A percentile compares a stretch with the other conserved stretches of the same genome.
Evolutionary conservation across 208 protist species (phyloP).

Genomic region (Wallacemonas sp.): DNA sequence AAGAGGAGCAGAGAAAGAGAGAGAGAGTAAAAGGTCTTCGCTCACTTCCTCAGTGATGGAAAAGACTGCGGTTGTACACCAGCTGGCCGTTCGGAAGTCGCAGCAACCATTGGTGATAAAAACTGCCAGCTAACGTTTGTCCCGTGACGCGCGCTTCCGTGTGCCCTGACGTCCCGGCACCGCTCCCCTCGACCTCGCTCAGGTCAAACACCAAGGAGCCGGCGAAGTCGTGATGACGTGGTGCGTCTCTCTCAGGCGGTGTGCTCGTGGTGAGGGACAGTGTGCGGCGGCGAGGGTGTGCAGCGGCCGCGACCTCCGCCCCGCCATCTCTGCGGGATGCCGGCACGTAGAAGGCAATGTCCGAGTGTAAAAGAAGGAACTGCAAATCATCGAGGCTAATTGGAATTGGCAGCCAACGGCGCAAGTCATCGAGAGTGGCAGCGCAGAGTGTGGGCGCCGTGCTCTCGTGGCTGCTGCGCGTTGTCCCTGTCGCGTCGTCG

Average conservation of each 20-base stretch:
- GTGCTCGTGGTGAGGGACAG: neutral
- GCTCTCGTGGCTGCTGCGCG: too few relatives aligned
- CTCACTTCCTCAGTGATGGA: conserved; percentile 26
- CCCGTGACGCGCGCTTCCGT: neutral
- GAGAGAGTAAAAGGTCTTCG: neutral
- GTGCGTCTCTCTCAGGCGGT: neutral
- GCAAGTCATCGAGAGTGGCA: conserved; percentile 1
- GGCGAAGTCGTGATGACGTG: neutral
- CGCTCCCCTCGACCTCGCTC: neutral
- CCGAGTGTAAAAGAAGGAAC: conserved; percentile 29
- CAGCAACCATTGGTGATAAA: conserved; percentile 14
- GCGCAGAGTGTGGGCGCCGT: too few relatives aligned
- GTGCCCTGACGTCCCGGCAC: neutral
- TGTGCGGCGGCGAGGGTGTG: neutral
- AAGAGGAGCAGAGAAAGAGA: too few relatives aligned
- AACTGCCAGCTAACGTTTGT: conserved; percentile 2
- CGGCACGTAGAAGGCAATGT: conserved; percentile 32
- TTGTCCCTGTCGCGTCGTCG: too few relatives aligned
- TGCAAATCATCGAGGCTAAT: conserved; percentile 41
- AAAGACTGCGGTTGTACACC: conserved; percentile 25
- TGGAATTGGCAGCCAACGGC: conserved; percentile 24
- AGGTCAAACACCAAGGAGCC: conserved; percentile 18
- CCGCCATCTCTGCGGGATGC: neutral
- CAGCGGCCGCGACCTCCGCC: too few relatives aligned
- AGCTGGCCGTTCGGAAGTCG: conserved; percentile 14